Percentiles rank a stretch among this genome's conserved stretches.
phyloP scores from a whole-genome alignment of 2,329 filamentous ascomycete genomes.

The Diaporthe sp. region DNA sequence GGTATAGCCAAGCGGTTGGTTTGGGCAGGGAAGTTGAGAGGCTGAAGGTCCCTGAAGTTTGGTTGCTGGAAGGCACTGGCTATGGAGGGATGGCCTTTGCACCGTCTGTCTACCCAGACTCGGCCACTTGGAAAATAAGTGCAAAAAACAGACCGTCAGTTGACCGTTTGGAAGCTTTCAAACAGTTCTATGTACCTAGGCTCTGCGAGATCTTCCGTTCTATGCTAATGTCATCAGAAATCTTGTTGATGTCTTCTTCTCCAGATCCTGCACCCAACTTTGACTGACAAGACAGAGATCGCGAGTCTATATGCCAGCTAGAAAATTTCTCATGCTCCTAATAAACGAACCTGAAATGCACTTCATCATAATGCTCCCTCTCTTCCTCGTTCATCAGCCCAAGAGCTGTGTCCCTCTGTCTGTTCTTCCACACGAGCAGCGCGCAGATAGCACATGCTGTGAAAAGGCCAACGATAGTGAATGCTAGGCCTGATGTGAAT shows the following conservation, averaged over 20 bases:
- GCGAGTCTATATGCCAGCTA: not conserved
- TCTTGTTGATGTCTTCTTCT: not conserved
- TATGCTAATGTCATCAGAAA: too few relatives aligned
- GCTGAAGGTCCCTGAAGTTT: not conserved
- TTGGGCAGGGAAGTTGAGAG: not conserved
- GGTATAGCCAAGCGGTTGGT: not conserved
- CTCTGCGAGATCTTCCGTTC: not conserved
- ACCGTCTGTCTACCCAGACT: too few relatives aligned
- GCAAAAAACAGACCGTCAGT: not conserved
- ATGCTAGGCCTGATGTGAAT: slow-evolving; percentile 53
- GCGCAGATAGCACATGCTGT: not conserved
- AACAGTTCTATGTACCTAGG: not conserved
- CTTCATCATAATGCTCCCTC: slow-evolving; percentile 12
- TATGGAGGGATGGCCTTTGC: not conserved
- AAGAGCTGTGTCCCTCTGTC: not conserved
- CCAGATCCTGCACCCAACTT: not conserved
- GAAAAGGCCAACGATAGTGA: slow-evolving; percentile 39
- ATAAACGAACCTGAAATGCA: slow-evolving; percentile 27
- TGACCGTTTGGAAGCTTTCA: not conserved
- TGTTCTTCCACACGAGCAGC: slow-evolving; percentile 6
- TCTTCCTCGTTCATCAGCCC: slow-evolving; percentile 26
- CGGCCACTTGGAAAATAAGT: not conserved
- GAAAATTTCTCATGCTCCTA: not conserved
- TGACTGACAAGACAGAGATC: not conserved
- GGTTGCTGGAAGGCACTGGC: not conserved